Evolutionary conservation across 305 asterid species (phyloP).

Genomic region (Fraxinus greggii): DNA sequence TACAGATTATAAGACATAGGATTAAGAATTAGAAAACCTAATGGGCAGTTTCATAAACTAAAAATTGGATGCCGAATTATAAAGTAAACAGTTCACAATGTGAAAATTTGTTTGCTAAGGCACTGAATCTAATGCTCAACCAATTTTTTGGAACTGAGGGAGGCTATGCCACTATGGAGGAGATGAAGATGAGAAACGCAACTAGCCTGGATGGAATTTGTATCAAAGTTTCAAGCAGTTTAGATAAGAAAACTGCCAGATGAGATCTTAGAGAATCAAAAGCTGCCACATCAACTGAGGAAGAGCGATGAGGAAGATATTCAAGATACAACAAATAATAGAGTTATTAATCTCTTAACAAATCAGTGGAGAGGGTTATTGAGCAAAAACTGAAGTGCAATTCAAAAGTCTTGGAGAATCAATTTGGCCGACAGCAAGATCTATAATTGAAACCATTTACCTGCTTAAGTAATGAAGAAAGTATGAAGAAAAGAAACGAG

Average conservation of each 20-base stretch:
- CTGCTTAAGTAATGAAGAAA: background rate
- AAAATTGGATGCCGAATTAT: background rate
- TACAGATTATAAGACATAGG: background rate
- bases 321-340: background rate
- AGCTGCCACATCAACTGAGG: background rate
- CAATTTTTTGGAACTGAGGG: background rate
- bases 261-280: background rate
- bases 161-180: background rate
- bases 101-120: background rate
- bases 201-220: background rate
- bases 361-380: background rate
- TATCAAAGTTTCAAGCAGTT: background rate
- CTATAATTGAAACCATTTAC: background rate
- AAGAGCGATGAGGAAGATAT: background rate
- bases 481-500: background rate
- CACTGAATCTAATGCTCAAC: background rate
- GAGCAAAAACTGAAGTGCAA: background rate
- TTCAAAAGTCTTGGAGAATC: background rate
- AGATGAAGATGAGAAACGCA: background rate
- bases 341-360: background rate
- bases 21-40: background rate
- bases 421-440: background rate
- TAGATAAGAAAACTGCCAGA: background rate
- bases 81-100: background rate
- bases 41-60: background rate